These are phyloP conservation scores for Mallotus repandus DNA, from an alignment of 441 rosid genomes.

Conservation along the genomic window DNA sequence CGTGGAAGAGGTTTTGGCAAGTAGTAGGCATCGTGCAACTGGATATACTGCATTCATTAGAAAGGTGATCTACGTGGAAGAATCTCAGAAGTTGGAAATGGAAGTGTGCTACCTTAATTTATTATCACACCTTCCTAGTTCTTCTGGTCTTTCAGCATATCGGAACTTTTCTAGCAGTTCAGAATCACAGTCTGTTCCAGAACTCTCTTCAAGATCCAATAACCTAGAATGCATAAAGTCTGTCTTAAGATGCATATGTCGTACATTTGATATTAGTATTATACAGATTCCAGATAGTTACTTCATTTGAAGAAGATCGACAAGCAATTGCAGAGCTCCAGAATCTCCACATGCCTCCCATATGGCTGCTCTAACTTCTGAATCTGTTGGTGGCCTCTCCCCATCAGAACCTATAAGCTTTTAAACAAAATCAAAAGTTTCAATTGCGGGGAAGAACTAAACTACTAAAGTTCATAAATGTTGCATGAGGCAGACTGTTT, in stretches of 20 bases:
- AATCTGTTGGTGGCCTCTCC: slow-evolving; percentile 64
- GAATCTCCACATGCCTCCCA: slow-evolving; percentile 97
- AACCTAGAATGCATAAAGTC: slow-evolving; percentile 42
- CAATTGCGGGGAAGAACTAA: neutral
- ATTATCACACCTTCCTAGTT: slow-evolving; percentile 30
- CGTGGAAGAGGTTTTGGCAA: too few relatives aligned
- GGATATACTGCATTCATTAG: too few relatives aligned
- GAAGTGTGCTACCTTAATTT: slow-evolving; percentile 17
- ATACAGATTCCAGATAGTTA: slow-evolving; percentile 25
- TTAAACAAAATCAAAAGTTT: slow-evolving; percentile 20
- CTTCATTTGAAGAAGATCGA: slow-evolving; percentile 84
- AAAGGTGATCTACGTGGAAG: too few relatives aligned
- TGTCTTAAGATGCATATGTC: neutral
- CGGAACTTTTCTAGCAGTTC: slow-evolving; percentile 45
- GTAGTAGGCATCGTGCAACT: too few relatives aligned
- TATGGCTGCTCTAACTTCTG: slow-evolving; percentile 80
- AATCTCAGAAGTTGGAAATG: too few relatives aligned
- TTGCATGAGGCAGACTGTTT: neutral
- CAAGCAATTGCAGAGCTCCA: slow-evolving; percentile 87
- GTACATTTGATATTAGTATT: neutral
- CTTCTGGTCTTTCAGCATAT: slow-evolving; percentile 29
- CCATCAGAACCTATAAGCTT: slow-evolving; percentile 70
- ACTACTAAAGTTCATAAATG: slow-evolving; percentile 5
- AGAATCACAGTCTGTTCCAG: slow-evolving; percentile 57
- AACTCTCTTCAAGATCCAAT: slow-evolving; percentile 74